These are phyloP conservation scores for Sinapis alba DNA, from an alignment of 441 rosid species.

Conservation along the genomic window DNA sequence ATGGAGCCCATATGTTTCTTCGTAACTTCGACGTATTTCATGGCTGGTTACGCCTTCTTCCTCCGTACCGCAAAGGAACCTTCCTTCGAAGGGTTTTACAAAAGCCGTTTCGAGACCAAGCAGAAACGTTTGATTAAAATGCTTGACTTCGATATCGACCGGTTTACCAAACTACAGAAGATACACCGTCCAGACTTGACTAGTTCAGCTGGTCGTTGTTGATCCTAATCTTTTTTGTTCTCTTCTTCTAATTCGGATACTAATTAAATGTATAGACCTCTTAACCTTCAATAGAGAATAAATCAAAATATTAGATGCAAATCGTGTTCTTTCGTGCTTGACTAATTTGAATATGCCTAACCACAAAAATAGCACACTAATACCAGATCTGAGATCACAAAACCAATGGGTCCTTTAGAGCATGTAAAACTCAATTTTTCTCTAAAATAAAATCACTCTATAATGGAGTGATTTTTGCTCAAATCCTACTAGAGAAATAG, in stretches of 20 bases:
- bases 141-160: constrained; percentile 53
- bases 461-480: too few relatives aligned
- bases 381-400: neutral
- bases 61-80: constrained; percentile 88
- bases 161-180: constrained; percentile 56
- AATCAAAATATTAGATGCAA: neutral
- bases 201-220: constrained; percentile 14
- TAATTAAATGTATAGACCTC: constrained; percentile 31
- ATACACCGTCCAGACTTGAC: constrained; percentile 32
- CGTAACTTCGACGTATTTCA: constrained; percentile 68
- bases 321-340: neutral
- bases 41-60: constrained; percentile 79
- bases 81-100: constrained; percentile 83
- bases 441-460: too few relatives aligned
- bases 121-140: constrained; percentile 58
- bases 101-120: constrained; percentile 66
- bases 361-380: neutral
- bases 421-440: too few relatives aligned
- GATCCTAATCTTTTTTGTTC: constrained; percentile 8
- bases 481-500: too few relatives aligned
- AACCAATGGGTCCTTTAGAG: neutral
- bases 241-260: constrained; percentile 9
- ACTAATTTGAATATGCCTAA: neutral
- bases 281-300: constrained; percentile 3
- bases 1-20: constrained; percentile 99